Evolutionary conservation across 2,329 filamentous ascomycete genomes (phyloP), one percentile per base, ranked within the genome.

Genomic region (Fusarium sp.): DNA sequence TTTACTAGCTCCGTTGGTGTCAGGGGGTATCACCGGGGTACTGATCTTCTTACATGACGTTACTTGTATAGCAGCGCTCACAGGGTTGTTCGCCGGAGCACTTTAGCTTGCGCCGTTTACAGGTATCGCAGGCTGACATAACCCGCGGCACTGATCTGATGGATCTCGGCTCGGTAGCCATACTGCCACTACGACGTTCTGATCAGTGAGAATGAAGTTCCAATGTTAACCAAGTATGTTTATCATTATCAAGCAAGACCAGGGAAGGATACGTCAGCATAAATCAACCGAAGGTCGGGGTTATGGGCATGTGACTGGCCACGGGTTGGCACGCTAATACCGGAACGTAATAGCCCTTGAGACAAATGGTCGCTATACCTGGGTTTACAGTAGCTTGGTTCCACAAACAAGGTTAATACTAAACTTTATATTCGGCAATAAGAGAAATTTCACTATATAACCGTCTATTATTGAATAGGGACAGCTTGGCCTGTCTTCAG

Each of bases 1-100:
- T 14, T 22, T 14, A n/a, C 4, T 14, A n/a, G 8, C 8, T 10
- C 6, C 13, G 8, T n/a, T n/a, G 39, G 6, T 4, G 13, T n/a
- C 39, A n/a, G 5, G 22, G 22, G 39, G 8, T 8, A 15, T n/a
- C 8, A 5, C 22, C 1, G 8, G 39, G 39, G 20, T 9, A 22
- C 0, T 22, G 20, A 1, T 8, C 20, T 22, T 22, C 38, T 22
- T 22, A 41, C 39, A 41, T 3, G 39, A 41, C 13, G 12, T 20
- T 41, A 41, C 39, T 4, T 14, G 39, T 8, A 22, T 14, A 10
- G 12, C 39, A 41, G 12, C 20, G 38, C 38, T 41, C 20, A 13
- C 38, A 41, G 20, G 38, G 38, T 41, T 41, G 38, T 22, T 22
- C 38, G 11, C 38, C 38, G 10, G 38, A 41, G 20, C 38, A 41